Evolutionary conservation across 2,329 filamentous ascomycete genomes (phyloP), one percentile per base, ranked within the genome.

Genomic region (Knufia fluminis): DNA sequence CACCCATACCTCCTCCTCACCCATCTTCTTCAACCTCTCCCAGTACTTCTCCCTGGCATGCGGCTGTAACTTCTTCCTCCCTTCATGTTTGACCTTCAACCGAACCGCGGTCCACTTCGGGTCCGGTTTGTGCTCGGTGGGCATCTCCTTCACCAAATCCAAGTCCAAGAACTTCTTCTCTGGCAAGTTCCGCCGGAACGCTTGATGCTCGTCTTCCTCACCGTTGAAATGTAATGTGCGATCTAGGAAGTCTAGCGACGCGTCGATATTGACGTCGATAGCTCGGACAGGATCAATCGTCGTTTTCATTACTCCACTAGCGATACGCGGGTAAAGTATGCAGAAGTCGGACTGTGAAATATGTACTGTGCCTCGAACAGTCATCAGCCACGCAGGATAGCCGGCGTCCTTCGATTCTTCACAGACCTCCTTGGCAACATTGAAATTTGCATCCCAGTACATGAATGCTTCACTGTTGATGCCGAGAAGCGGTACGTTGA

Each of bases 391-490:
- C 40, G 68, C 71, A 1, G 68, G 64, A 1, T 64, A 64, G 9
- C 70, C 70, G 7, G 71, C 67, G 8, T 69, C 68, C 33, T 67
- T 70, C 2, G 70, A 75, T 63, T 85, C 79, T 20, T 73, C 65
- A 60, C 79, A 77, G 14, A 85, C 66, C 0, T 69, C 67, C 53
- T 75, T 70, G 8, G 83, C 71, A 31, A 75, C 71, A 35, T 77
- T 66, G 59, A 82, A 82, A 53, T 84, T 85, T 2, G 72, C 69
- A 19, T 76, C 72, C 81, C 81, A 85, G 64, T 84, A 81, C 71
- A 83, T 83, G 65, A 85, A 85, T 0, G 79, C 81, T 62, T 85
- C 82, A 4, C 74, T 78, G 43, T 82, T 82, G 59, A 85, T 79
- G 2, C 76, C 77, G 4, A 85, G 69, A 6, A 85, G 59, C 3